Evolutionary conservation across 306 rosid species (phyloP).

Genomic region (Cucurbita maxima): DNA sequence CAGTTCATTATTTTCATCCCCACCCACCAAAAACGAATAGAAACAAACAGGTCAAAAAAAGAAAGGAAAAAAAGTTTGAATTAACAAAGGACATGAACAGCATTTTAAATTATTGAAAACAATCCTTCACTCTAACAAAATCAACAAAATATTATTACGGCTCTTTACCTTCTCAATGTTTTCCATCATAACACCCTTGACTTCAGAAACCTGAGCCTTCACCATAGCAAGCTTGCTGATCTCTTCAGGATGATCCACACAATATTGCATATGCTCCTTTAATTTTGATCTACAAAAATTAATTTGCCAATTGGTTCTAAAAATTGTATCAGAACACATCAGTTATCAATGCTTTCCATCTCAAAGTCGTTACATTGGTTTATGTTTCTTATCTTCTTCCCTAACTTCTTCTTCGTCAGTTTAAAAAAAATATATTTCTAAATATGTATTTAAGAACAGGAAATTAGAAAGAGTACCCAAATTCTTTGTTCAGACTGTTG

Average conservation of each 20-base stretch:
- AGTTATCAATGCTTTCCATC: not conserved
- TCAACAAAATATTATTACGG: not conserved
- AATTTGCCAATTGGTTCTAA: conserved; percentile 2
- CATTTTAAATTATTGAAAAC: not conserved
- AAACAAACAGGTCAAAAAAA: too few species aligned
- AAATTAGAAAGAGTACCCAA: conserved; percentile 37
- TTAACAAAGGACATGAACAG: not conserved
- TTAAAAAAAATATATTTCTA: not conserved
- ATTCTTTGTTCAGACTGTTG: conserved; percentile 55
- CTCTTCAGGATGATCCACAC: conserved; percentile 92
- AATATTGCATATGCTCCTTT: conserved; percentile 91
- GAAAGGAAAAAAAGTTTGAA: too few species aligned
- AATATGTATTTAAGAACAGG: not conserved
- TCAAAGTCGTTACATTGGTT: not conserved
- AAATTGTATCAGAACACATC: not conserved
- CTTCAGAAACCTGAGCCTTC: conserved; percentile 96
- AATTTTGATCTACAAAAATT: conserved; percentile 45
- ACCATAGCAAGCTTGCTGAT: conserved; percentile 92
- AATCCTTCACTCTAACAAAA: not conserved
- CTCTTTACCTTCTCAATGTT: conserved; percentile 70
- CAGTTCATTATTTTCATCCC: not conserved
- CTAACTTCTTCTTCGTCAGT: not conserved
- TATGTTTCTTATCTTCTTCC: not conserved
- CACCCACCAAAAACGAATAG: not conserved
- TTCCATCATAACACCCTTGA: conserved; percentile 99